Conservation (phyloP, 331 rosid genomes). For the Prunus yedoensis region DNA sequence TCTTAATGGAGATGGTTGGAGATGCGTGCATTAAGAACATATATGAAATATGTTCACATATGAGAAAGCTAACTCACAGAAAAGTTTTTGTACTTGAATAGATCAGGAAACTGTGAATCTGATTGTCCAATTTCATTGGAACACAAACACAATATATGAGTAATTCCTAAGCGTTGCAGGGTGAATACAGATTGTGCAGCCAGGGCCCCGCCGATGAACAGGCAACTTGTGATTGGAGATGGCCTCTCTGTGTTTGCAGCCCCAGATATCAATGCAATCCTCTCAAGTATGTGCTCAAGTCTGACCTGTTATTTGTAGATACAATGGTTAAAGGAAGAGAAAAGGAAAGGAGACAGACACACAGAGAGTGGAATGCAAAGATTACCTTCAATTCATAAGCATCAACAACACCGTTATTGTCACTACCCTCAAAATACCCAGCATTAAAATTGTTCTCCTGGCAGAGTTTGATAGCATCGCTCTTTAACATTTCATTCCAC, state of each 20-base stretch:
- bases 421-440: slow-evolving; percentile 94
- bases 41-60: neutral
- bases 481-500: slow-evolving; percentile 97
- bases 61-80: slow-evolving; percentile 50
- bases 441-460: slow-evolving; percentile 89
- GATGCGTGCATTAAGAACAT: neutral
- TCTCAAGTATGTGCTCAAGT: slow-evolving; percentile 94
- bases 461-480: slow-evolving; percentile 82
- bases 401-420: slow-evolving; percentile 69
- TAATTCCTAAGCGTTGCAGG: slow-evolving; percentile 75
- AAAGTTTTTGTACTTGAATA: slow-evolving; percentile 71
- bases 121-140: slow-evolving; percentile 95
- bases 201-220: slow-evolving; percentile 90
- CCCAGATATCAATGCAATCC: slow-evolving; percentile 83
- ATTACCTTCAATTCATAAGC: slow-evolving; percentile 91
- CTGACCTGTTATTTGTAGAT: slow-evolving; percentile 62
- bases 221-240: slow-evolving; percentile 59
- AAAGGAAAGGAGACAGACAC: neutral
- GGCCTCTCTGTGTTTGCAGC: slow-evolving; percentile 96
- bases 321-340: neutral
- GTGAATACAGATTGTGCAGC: slow-evolving; percentile 94
- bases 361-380: slow-evolving; percentile 1
- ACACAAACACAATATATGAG: slow-evolving; percentile 86
- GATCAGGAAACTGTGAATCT: slow-evolving; percentile 87
- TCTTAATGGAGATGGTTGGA: neutral